Percentiles rank a stretch among this genome's conserved stretches.
phyloP scores from a whole-genome alignment of 2,329 filamentous ascomycete species.

The Ascosphaera acerosa region DNA sequence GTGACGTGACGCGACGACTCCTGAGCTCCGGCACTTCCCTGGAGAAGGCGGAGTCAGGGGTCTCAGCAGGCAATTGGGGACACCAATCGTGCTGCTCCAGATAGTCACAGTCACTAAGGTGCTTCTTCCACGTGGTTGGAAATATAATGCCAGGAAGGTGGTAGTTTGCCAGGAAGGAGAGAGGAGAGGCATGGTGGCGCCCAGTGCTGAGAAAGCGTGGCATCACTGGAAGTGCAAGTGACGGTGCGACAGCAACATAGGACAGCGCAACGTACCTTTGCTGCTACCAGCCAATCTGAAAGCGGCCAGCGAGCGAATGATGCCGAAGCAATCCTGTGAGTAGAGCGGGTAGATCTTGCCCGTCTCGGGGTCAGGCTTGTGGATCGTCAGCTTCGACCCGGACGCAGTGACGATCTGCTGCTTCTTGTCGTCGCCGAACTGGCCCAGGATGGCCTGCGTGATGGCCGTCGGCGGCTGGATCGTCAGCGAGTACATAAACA shows the following conservation, averaged over 20 bases:
- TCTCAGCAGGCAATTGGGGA: slow-evolving; percentile 8
- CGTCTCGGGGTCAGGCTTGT: slow-evolving; percentile 62
- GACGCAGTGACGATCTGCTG: slow-evolving; percentile 92
- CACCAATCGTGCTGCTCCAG: slow-evolving; percentile 24
- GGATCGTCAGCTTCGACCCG: slow-evolving; percentile 66
- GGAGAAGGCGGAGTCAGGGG: too few species aligned
- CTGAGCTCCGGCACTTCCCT: too few species aligned
- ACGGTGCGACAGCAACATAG: slow-evolving; percentile 4
- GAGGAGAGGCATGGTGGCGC: too few species aligned
- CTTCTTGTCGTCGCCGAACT: slow-evolving; percentile 89
- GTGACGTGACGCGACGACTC: slow-evolving; percentile 2
- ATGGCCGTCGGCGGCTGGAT: slow-evolving; percentile 78
- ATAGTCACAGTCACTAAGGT: slow-evolving; percentile 48
- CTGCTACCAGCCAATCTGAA: slow-evolving; percentile 82
- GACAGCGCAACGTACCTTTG: slow-evolving; percentile 55
- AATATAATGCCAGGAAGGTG: too few species aligned
- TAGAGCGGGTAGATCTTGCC: slow-evolving; percentile 68
- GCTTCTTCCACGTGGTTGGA: slow-evolving; percentile 16
- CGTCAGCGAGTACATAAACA: slow-evolving; percentile 96
- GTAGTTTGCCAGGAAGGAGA: too few species aligned
- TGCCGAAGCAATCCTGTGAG: slow-evolving; percentile 87
- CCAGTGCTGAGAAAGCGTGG: too few species aligned
- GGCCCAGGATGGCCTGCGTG: slow-evolving; percentile 73
- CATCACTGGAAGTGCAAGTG: slow-evolving; percentile 9
- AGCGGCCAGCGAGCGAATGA: slow-evolving; percentile 67